Evolutionary conservation across 306 rosid genomes (phyloP), one percentile per base, ranked within the genome.

Genomic region (Fragaria nilgerrensis): DNA sequence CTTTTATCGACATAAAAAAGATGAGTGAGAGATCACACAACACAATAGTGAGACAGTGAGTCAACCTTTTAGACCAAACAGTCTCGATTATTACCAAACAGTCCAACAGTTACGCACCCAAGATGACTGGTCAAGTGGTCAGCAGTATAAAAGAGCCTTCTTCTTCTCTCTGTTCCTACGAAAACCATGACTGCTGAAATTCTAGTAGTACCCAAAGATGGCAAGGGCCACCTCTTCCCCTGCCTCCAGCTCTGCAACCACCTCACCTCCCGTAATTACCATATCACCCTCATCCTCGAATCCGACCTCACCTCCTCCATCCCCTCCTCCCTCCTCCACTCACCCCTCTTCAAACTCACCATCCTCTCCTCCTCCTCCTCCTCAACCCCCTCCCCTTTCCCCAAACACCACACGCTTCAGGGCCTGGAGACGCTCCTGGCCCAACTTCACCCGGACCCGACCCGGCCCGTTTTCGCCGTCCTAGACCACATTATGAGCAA

Each of bases 241-340:
- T 44, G 74, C 74, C 53, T 70, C 13, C 22, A 70, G 74, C 74
- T 70, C 41, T 70, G 74, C 74, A 25, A 47, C 15, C 37, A 70
- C 39, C 74, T 70, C 58, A 47, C 29, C 73, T 9, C 25, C 32
- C 73, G 79, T 1, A 76, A 66, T 76, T 76, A 76, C 74, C 65
- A 76, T 37, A 65, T 61, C 69, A 76, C 79, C 79, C 79, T 76
- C 73, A 61, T 66, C 66, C 62, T 66, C 29, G 52, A 70, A n/a
- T 66, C 73, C 6, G 22, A 43, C 3, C 15, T 29, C n/a, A 65
- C 65, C 36, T 48, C 66, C 68, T 48, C 65, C 39, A 48, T 76
- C 50, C 41, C 73, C 52, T 50, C 66, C 27, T 36, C 55, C 11
- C 63, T 67, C 66, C 43, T 59, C 36, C 73, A 66, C 23, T 49